A percentile compares a stretch with the other conserved stretches of the same genome.
Evolutionary conservation across 2,329 filamentous ascomycete species (phyloP).

Genomic region (Colletotrichum caudatum): DNA sequence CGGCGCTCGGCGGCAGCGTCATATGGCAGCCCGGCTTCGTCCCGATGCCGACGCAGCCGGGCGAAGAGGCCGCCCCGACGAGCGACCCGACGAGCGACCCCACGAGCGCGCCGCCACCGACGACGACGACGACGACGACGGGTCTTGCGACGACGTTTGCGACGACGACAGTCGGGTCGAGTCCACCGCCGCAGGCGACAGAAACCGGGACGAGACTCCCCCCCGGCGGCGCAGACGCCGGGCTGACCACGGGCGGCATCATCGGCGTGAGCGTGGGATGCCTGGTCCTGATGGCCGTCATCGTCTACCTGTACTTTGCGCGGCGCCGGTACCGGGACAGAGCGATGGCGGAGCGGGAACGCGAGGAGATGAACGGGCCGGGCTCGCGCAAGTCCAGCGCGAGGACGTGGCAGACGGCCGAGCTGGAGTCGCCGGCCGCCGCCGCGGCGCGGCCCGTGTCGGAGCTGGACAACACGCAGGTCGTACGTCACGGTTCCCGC

Average conservation of each 20-base stretch:
- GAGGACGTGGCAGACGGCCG: neutral
- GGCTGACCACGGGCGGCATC: constrained; percentile 46
- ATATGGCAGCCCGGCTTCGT: constrained; percentile 45
- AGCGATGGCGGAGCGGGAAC: neutral
- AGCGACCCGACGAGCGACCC: constrained; percentile 5
- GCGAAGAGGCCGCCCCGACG: constrained; percentile 5
- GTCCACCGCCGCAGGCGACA: neutral
- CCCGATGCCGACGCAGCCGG: constrained; percentile 39
- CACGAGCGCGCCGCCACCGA: neutral
- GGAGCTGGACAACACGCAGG: constrained; percentile 2
- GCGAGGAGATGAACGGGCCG: neutral
- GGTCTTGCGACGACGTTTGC: neutral
- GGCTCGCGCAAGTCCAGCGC: constrained; percentile 1
- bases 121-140: constrained; percentile 16
- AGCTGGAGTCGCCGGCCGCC: neutral
- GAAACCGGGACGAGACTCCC: neutral
- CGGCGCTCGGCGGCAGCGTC: constrained; percentile 45
- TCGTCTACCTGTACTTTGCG: constrained; percentile 43
- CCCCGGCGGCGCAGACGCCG: neutral
- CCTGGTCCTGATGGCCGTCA: constrained; percentile 42
- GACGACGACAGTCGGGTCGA: neutral
- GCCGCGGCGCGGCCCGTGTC: neutral
- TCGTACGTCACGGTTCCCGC: neutral
- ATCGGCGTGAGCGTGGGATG: constrained; percentile 45
- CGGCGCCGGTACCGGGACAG: constrained; percentile 32